Base-by-base conservation (phyloP, 495 filamentous ascomycete species). In the Penicillium malachiteum region DNA sequence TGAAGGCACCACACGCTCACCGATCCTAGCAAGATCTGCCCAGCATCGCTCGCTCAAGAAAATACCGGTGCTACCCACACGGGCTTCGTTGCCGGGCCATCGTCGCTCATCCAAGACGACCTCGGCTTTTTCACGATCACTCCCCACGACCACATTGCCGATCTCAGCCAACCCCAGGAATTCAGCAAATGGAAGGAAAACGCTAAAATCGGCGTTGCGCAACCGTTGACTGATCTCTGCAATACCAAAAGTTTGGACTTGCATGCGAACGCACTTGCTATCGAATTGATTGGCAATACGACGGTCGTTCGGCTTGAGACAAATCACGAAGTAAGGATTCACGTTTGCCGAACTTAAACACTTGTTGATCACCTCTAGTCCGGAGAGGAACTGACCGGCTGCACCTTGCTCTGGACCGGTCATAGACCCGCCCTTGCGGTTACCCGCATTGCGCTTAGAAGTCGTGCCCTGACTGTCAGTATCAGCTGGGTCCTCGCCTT, bases 231-330 rank as follows among this genome's bases (percentile, higher is more conserved):
- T 96, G 68, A 98, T 96, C 63, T 98, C 94, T 5, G 93, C 92
- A 65, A 98, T 95, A 31, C 94, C 94, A 58, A 98, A 89, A 0
- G 91, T 95, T 70, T 97, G 92, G 5, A 98, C 83, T 72, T 98
- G 94, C 32, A 87, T 87, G 13, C 94, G 85, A 21, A 98, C 94
- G 66, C 92, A 97, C 71, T 98, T 97, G 78, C 91, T 96, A 69
- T 98, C 94, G 59, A 97, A 97, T 68, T 97, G 94, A 58, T 98
- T 97, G 48, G 94, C 93, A 58, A 98, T 98, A 26, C 93, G 87
- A 16, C 94, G 84, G 71, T 97, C 94, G 65, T 98, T 98, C 7
- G 94, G 94, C 71, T 98, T 97, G 48, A 98, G 76, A 62, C 94
- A 97, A 74, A 98, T 96, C 30, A 98, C 83, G 63, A 97, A 97